Conservation (phyloP, 2,329 filamentous ascomycete species). For the Fusarium anthophilum region DNA sequence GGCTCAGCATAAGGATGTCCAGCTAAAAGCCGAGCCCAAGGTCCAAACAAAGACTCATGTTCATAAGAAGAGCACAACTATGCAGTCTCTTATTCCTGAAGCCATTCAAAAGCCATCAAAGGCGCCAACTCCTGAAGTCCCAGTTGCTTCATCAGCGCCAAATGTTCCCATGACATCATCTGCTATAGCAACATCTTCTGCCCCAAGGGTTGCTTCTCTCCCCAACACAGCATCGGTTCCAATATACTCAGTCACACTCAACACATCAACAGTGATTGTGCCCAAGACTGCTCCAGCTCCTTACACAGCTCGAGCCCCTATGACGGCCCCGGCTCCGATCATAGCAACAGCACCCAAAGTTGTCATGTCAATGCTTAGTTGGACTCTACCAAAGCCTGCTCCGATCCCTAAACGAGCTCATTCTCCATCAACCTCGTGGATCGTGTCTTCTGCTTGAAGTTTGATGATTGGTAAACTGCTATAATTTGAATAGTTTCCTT, state of each 20-base stretch:
- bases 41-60: neutral
- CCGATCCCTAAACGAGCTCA: conserved; percentile 13
- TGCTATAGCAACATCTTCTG: neutral
- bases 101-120: neutral
- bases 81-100: neutral
- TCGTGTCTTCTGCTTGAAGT: conserved; percentile 5
- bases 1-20: neutral
- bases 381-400: conserved; percentile 12
- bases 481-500: neutral
- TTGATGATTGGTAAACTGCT: no score
- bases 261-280: neutral
- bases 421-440: conserved; percentile 8
- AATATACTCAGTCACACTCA: neutral
- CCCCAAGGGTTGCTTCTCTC: neutral
- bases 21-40: neutral
- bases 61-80: neutral
- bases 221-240: neutral
- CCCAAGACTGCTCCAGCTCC: conserved; percentile 16
- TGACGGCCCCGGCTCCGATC: conserved; percentile 7
- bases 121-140: neutral
- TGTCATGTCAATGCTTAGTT: conserved; percentile 15
- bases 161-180: neutral
- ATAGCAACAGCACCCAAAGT: conserved; percentile 19
- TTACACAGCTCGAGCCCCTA: conserved; percentile 9
- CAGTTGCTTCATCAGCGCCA: neutral